These are phyloP conservation scores for Solanum bulbocastanum DNA, from an alignment of 257 asterid genomes.

Conservation along the genomic window DNA sequence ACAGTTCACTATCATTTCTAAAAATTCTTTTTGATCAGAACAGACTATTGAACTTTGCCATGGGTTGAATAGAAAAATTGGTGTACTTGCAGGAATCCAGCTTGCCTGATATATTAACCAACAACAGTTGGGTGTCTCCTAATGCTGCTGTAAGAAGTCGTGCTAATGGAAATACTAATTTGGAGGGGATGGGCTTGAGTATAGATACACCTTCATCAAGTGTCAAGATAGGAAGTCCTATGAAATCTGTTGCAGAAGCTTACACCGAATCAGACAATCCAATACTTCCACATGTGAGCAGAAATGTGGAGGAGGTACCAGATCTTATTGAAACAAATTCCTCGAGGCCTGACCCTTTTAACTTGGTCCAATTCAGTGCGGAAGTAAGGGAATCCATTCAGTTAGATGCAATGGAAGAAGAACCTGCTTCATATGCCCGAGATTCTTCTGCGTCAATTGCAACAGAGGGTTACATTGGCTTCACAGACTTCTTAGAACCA, in stretches of 20 bases:
- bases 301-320: constrained; percentile 13
- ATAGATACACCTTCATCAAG: constrained; percentile 36
- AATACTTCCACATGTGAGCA: constrained; percentile 18
- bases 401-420: constrained; percentile 54
- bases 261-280: constrained; percentile 29
- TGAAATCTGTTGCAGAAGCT: not conserved
- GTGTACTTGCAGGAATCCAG: constrained; percentile 28
- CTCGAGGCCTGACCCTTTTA: constrained; percentile 24
- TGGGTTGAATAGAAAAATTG: constrained; percentile 25
- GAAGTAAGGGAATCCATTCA: constrained; percentile 29
- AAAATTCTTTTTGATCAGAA: not conserved
- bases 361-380: constrained; percentile 27
- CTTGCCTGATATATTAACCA: constrained; percentile 75
- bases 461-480: constrained; percentile 14
- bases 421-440: constrained; percentile 18
- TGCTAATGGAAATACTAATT: not conserved
- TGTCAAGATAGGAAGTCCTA: constrained; percentile 9
- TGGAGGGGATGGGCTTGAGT: constrained; percentile 15
- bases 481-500: constrained; percentile 46
- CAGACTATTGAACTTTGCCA: not conserved
- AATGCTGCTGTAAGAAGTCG: constrained; percentile 66
- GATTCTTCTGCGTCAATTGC: constrained; percentile 21
- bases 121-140: constrained; percentile 83
- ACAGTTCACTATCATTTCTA: not conserved
- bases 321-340: constrained; percentile 23